Evolutionary conservation across 768 basidiomycete genomes (phyloP), one percentile per base, ranked within the genome.

Genomic region (Chlorophyllum brunneum): DNA sequence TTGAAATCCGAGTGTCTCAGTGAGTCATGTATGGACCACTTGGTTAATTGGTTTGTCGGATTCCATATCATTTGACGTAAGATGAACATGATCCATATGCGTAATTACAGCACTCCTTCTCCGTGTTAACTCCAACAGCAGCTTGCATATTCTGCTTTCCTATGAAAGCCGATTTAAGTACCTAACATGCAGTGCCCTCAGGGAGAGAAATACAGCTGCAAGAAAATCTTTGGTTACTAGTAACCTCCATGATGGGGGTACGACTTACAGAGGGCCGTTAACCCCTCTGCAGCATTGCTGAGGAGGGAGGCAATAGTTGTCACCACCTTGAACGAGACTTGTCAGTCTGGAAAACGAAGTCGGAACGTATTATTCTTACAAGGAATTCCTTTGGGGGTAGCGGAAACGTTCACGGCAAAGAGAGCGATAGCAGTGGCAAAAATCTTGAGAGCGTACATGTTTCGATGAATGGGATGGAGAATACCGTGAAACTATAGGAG

Each of bases 371-470:
- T 30, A 22, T 38, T 30, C 48, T 36, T 36, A 49, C 48, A 49
- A 30, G 37, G 37, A 13, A 22, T 16, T 29, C 16, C 7, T 18
- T 18, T 9, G 18, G 48, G 37, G 30, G 38, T 31, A 2, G 48
- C 38, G 13, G n/a, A 16, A 16, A 34, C 46, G 10, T 48, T 33
- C 15, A 18, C 33, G 4, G 46, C 46, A 16, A 48, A 48, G 4
- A 36, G 33, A 16, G 16, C 10, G 46, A 26, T 4, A 15, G 22
- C n/a, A 26, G 22, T 34, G n/a, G 23, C 33, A 15, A 48, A 20
- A 10, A 48, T 22, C 36, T 48, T 48, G 23, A 48, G 2, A n/a
- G 46, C 9, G 33, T 48, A 48, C 46, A 48, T 48, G n/a, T n/a
- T n/a, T n/a, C n/a, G n/a, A n/a, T n/a, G n/a, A n/a, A n/a, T n/a